Conservation (phyloP, 495 filamentous ascomycete genomes). For the Thermochaetoides thermophila region DNA sequence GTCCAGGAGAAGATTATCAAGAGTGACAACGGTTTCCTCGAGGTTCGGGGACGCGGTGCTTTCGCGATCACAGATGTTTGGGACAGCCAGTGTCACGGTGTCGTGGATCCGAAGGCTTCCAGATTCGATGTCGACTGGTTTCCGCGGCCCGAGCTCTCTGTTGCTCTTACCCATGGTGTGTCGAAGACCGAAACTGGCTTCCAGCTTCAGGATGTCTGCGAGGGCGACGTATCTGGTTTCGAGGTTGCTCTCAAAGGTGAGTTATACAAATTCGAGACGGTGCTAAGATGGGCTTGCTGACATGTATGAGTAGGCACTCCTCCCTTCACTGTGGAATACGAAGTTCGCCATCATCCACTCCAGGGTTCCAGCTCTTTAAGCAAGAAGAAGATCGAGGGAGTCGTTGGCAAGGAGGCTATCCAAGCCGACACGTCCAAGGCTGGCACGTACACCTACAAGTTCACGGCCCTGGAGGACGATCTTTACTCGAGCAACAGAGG, state of each 20-base stretch:
- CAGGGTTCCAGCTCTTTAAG: constrained; percentile 44
- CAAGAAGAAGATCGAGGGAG: constrained; percentile 54
- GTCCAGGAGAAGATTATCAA: constrained; percentile 22
- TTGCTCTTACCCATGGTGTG: constrained; percentile 48
- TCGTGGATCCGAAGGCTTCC: constrained; percentile 53
- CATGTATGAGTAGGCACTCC: constrained; percentile 38
- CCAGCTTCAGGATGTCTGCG: constrained; percentile 69
- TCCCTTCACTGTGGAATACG: constrained; percentile 75
- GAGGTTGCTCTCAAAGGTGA: constrained; percentile 66
- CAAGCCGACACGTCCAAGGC: constrained; percentile 71
- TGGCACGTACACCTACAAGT: constrained; percentile 73
- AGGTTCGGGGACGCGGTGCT: constrained; percentile 48
- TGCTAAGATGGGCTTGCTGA: constrained; percentile 2
- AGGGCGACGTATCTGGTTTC: constrained; percentile 81
- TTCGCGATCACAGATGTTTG: constrained; percentile 66
- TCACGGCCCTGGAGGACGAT: constrained; percentile 62
- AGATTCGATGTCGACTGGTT: constrained; percentile 74
- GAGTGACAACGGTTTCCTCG: constrained; percentile 55
- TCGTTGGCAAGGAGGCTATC: constrained; percentile 54
- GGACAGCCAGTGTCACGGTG: constrained; percentile 68
- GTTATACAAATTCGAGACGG: not conserved
- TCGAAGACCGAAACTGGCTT: constrained; percentile 33
- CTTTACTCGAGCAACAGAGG: constrained; percentile 65
- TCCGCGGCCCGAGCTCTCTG: constrained; percentile 54
- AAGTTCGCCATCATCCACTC: constrained; percentile 50